Percentiles rank a stretch among this genome's conserved stretches.
phyloP scores from a whole-genome alignment of 1,284 basidiomycete genomes.

The Fomitopsis betulina region DNA sequence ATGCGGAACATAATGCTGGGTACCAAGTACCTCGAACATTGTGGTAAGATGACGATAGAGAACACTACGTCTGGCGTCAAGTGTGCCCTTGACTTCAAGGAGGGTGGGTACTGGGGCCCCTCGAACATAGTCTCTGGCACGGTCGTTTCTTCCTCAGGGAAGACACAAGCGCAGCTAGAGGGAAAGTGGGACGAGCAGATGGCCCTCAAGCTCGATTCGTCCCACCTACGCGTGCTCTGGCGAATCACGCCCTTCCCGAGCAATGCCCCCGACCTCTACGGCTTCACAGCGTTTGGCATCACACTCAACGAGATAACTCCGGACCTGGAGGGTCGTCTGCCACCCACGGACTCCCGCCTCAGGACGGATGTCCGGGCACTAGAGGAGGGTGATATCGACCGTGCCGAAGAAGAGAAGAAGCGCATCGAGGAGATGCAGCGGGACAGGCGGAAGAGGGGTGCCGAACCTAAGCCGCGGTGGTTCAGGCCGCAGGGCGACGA shows the following conservation, averaged over 20 bases:
- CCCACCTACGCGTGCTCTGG: conserved; percentile 75
- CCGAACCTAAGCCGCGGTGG: conserved; percentile 62
- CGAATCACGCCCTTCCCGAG: conserved; percentile 70
- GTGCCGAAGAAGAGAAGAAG: conserved; percentile 75
- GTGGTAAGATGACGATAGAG: conserved; percentile 69
- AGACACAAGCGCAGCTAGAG: conserved; percentile 56
- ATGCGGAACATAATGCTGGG: conserved; percentile 89
- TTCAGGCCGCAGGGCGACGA: conserved; percentile 68
- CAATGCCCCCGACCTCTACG: conserved; percentile 72
- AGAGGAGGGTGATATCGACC: conserved; percentile 76
- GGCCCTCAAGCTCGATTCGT: conserved; percentile 59
- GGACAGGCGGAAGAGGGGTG: conserved; percentile 54
- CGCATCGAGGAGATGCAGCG: conserved; percentile 73
- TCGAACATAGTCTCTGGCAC: conserved; percentile 69
- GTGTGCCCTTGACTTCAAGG: conserved; percentile 80
- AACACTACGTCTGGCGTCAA: conserved; percentile 51
- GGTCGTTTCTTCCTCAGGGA: conserved; percentile 51
- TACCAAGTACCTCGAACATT: conserved; percentile 84
- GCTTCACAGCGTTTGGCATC: conserved; percentile 77
- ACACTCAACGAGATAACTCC: conserved; percentile 79
- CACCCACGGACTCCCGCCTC: conserved; percentile 82
- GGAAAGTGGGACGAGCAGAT: conserved; percentile 85
- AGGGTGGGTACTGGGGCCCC: conserved; percentile 78
- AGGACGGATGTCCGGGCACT: conserved; percentile 85
- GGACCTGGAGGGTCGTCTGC: conserved; percentile 65